Conservation (phyloP, 352 stramenopile genomes). For the Proteromonas lacertae region DNA sequence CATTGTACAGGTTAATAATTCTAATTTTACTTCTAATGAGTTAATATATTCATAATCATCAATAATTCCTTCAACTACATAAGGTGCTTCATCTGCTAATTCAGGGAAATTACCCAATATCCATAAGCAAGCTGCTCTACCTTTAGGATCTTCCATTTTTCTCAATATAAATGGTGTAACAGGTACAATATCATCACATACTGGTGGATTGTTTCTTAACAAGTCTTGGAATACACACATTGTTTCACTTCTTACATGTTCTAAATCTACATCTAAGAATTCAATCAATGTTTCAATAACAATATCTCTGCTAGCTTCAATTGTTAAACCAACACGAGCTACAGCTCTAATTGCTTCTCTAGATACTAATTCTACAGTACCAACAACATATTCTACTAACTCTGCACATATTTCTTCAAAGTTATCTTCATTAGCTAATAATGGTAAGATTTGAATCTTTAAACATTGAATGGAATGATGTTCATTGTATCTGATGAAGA, state of each 20-base stretch:
- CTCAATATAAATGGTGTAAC: conserved; percentile 23
- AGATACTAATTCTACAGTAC: conserved; percentile 59
- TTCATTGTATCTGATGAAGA: conserved; percentile 74
- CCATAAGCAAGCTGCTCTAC: conserved; percentile 72
- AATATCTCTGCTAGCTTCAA: conserved; percentile 16
- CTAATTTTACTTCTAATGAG: conserved; percentile 43
- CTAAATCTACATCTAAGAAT: conserved; percentile 74
- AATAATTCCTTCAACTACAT: conserved; percentile 77
- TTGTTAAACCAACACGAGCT: conserved; percentile 45
- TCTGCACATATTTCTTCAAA: conserved; percentile 79
- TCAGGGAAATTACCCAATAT: conserved; percentile 76
- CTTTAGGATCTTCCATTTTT: conserved; percentile 20
- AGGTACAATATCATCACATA: conserved; percentile 49
- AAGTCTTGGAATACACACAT: conserved; percentile 73
- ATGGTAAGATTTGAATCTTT: conserved; percentile 79
- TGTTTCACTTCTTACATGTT: conserved; percentile 76
- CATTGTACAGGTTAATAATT: conserved; percentile 65
- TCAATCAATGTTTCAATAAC: conserved; percentile 29
- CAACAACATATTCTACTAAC: conserved; percentile 75
- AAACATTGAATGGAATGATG: conserved; percentile 84
- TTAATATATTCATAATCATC: conserved; percentile 47
- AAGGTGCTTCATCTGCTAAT: conserved; percentile 39
- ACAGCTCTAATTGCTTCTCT: conserved; percentile 60
- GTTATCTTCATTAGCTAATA: conserved; percentile 59
- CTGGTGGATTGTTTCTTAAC: conserved; percentile 69